These are phyloP conservation scores for Pelargonium cotyledonis DNA, from an alignment of 441 rosid genomes.

Conservation along the genomic window DNA sequence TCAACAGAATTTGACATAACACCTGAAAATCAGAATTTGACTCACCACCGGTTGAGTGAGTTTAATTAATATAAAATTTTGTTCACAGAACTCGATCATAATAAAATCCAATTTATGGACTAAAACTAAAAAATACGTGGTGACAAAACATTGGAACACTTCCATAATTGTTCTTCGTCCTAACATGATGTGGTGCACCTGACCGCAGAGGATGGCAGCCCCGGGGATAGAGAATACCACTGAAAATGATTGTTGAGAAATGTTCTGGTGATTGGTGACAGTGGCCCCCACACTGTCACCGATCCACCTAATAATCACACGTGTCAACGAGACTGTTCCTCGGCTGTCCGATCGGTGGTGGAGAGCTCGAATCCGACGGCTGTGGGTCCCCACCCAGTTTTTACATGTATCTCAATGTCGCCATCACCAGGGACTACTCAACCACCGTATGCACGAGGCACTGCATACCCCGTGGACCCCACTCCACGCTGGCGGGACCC, in stretches of 20 bases:
- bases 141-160: no score
- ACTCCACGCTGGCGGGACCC: not conserved
- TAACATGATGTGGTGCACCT: not conserved
- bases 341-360: not conserved
- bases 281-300: not conserved
- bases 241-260: not conserved
- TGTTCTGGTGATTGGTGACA: not conserved
- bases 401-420: not conserved
- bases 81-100: no score
- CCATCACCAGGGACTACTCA: not conserved
- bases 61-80: no score
- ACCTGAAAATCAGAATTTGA: no score
- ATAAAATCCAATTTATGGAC: no score
- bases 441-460: not conserved
- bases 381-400: not conserved
- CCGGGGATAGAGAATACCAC: not conserved
- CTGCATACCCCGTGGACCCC: not conserved
- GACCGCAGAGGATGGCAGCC: not conserved
- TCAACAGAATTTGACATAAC: no score
- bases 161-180: not conserved
- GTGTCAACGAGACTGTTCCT: not conserved
- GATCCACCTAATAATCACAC: not conserved
- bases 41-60: no score
- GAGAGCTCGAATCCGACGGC: not conserved
- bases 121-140: no score